Percentiles rank a stretch among this genome's conserved stretches.
phyloP scores from a whole-genome alignment of 2,329 filamentous ascomycete species.

The Nothophaeocryptopus gaeumannii region DNA sequence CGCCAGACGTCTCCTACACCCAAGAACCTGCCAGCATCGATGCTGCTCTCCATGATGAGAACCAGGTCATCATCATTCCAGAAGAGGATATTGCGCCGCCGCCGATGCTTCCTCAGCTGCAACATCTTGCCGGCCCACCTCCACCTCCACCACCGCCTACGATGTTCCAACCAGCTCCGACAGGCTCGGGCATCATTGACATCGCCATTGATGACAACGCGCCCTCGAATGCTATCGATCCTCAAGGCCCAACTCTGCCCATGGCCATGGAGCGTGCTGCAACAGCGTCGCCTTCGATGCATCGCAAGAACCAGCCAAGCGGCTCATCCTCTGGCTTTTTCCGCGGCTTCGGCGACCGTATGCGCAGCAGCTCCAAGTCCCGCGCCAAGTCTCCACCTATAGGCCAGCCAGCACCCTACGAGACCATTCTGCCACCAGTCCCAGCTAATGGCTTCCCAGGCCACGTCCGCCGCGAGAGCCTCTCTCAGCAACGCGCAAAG shows the following conservation, averaged over 20 bases:
- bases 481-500: conserved; percentile 24
- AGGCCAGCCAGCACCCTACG: conserved; percentile 21
- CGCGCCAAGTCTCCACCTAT: conserved; percentile 49
- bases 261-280: conserved; percentile 32
- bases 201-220: conserved; percentile 46
- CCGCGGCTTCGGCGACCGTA: conserved; percentile 56
- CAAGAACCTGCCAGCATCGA: conserved; percentile 47
- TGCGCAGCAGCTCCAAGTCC: conserved; percentile 57
- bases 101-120: conserved; percentile 55
- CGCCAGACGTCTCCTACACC: conserved; percentile 34
- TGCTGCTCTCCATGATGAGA: conserved; percentile 45
- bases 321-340: conserved; percentile 53
- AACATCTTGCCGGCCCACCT: conserved; percentile 57
- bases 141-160: conserved; percentile 40
- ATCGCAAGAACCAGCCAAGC: conserved; percentile 49
- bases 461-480: conserved; percentile 18
- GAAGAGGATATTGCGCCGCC: conserved; percentile 27
- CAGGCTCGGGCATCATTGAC: conserved; percentile 37
- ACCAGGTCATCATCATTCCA: conserved; percentile 46
- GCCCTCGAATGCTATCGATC: conserved; percentile 15
- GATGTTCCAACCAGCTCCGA: conserved; percentile 25
- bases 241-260: conserved; percentile 12
- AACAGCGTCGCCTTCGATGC: conserved; percentile 30
- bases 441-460: conserved; percentile 5
- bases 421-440: conserved; percentile 13